Evolutionary conservation across 2,329 filamentous ascomycete species (phyloP).

Genomic region (Botrytis sinoallii): DNA sequence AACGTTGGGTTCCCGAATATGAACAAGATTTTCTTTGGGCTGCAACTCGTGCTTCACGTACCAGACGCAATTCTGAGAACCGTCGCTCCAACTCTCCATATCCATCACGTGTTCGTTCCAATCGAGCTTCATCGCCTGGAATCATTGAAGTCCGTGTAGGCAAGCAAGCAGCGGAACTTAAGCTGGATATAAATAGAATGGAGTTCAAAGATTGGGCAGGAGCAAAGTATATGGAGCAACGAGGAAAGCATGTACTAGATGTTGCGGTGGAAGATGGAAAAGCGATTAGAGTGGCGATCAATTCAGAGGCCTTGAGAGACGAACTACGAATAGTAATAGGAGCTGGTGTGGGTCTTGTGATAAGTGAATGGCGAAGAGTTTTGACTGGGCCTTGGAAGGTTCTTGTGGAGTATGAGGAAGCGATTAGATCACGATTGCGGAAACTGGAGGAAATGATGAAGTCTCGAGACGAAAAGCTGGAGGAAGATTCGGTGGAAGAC

Average conservation of each 20-base stretch:
- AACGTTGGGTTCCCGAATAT: slow-evolving; percentile 67
- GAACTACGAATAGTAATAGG: not conserved
- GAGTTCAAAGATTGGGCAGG: not conserved
- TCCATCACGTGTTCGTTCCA: not conserved
- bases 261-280: slow-evolving; percentile 3
- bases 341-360: not conserved
- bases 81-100: no score
- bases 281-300: not conserved
- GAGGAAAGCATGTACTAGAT: slow-evolving; percentile 17
- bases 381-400: slow-evolving; percentile 8
- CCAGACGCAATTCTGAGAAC: not conserved
- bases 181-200: slow-evolving; percentile 9
- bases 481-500: not conserved
- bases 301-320: slow-evolving; percentile 3
- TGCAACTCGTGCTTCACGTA: slow-evolving; percentile 58
- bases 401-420: not conserved
- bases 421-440: not conserved
- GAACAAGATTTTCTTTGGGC: slow-evolving; percentile 71
- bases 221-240: not conserved
- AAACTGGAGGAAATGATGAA: slow-evolving; percentile 3
- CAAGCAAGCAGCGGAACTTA: not conserved
- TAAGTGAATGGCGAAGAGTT: not conserved
- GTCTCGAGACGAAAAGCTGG: not conserved
- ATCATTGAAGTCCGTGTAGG: not conserved
- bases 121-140: not conserved